Evolutionary conservation across 2,329 filamentous ascomycete genomes (phyloP), one percentile per base, ranked within the genome.

Genomic region (Diaporthe sp.): DNA sequence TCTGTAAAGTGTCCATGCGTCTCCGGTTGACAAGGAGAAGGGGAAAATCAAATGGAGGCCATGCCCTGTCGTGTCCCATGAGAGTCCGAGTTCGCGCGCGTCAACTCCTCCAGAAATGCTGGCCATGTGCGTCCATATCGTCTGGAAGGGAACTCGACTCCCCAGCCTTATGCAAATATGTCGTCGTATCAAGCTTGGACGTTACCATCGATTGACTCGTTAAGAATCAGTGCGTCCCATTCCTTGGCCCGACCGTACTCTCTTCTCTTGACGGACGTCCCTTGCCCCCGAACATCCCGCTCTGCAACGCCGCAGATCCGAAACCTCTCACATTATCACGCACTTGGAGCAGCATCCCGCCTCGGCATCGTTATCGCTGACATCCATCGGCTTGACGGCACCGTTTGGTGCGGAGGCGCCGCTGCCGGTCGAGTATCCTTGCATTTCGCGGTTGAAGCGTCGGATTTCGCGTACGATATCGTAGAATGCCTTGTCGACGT

Each of bases 401-500:
- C 90, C 91, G 80, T 90, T 90, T 78, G 87, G 86, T 80, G 92
- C 91, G 77, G 92, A 87, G 77, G 89, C 88, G 81, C 91, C 92
- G 80, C 93, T 93, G 77, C 90, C 92, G 76, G 92, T 92, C 60
- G 93, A 92, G 85, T 97, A 95, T 76, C 94, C 95, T 77, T 96
- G 95, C 93, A 98, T 97, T 84, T 98, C 96, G 85, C 97, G 96
- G 92, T 99, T 98, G 88, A 98, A 98, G 86, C 95, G 94, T 86
- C 97, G 92, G 83, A 99, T 99, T 85, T 98, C 97, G 84, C 97
- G 94, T 76, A 99, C 97, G 80, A 98, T 96, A 84, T 98, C 96
- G 90, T 96, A 98, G 88, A 99, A 99, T 73, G 96, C 95, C 87
- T 97, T 96, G 86, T 99, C 97, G 82, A 99, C 97, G 84, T 98